Percentiles rank a stretch among this genome's conserved stretches.
phyloP scores from a whole-genome alignment of 495 filamentous ascomycete genomes.

The Hypoxylon subgilvum region DNA sequence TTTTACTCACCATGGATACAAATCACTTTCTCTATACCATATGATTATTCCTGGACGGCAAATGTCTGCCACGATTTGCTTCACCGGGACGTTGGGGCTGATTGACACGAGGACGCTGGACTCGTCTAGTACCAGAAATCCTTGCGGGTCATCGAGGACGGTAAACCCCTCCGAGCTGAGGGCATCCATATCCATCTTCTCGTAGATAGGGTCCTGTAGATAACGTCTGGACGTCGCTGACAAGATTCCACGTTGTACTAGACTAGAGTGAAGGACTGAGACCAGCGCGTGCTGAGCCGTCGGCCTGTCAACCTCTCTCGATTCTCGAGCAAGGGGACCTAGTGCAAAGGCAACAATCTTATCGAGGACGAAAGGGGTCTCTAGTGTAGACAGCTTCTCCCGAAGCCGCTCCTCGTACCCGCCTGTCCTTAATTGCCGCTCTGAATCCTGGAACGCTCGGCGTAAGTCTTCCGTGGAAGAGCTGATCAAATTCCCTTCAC shows the following conservation, averaged over 20 bases:
- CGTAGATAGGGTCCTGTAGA: slow-evolving; percentile 16
- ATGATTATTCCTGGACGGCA: slow-evolving; percentile 42
- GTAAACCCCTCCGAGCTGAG: slow-evolving; percentile 14
- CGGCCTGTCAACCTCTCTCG: neutral
- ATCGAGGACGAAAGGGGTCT: slow-evolving; percentile 12
- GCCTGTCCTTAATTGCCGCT: slow-evolving; percentile 15
- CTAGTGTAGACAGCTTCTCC: slow-evolving; percentile 1
- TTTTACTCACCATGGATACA: slow-evolving; percentile 1
- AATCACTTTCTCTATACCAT: slow-evolving; percentile 23
- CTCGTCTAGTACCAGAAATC: slow-evolving; percentile 39
- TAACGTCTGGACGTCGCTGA: slow-evolving; percentile 1
- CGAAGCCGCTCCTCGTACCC: slow-evolving; percentile 18
- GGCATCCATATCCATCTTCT: slow-evolving; percentile 10
- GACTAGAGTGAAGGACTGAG: slow-evolving; percentile 14
- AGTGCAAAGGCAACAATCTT: slow-evolving; percentile 37
- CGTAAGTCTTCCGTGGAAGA: slow-evolving; percentile 3
- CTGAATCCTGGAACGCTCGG: neutral
- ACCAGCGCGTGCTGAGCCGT: slow-evolving; percentile 15
- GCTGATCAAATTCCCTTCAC: neutral
- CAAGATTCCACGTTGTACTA: slow-evolving; percentile 9
- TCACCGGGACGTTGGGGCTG: slow-evolving; percentile 34
- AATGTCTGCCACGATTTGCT: slow-evolving; percentile 41
- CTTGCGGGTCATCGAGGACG: slow-evolving; percentile 40
- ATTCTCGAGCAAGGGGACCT: slow-evolving; percentile 8
- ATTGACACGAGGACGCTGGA: slow-evolving; percentile 37